Percentiles rank a stretch among this genome's conserved stretches.
Evolutionary conservation across 345 rosid species (phyloP).

Genomic region (Arabis hirsuta): DNA sequence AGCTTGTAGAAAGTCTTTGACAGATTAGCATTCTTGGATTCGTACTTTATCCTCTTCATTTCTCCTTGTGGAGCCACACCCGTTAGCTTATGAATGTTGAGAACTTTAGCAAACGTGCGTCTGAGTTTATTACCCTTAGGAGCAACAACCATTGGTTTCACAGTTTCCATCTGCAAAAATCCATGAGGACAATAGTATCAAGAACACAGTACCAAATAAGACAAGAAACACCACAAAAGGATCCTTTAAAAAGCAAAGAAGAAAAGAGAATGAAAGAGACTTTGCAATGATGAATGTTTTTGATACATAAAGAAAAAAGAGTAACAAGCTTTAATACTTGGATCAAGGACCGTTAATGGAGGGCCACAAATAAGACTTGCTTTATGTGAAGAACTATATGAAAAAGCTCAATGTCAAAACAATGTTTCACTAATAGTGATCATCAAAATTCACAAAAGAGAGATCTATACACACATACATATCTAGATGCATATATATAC

Average conservation of each 20-base stretch:
- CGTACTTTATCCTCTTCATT: conserved; percentile 49
- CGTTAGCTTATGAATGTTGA: conserved; percentile 56
- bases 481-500: conserved; percentile 1
- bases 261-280: neutral
- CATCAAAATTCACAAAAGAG: conserved; percentile 10
- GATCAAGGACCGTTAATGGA: conserved; percentile 57
- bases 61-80: conserved; percentile 65
- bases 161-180: conserved; percentile 73
- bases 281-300: conserved; percentile 33
- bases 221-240: conserved; percentile 35
- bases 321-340: conserved; percentile 55
- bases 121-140: conserved; percentile 71
- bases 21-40: conserved; percentile 38
- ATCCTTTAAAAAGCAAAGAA: conserved; percentile 13
- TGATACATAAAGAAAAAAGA: conserved; percentile 39
- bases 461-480: conserved; percentile 12
- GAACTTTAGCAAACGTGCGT: conserved; percentile 73
- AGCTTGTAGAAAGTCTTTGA: conserved; percentile 54
- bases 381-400: conserved; percentile 33
- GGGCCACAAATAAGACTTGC: conserved; percentile 40
- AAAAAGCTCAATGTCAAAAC: conserved; percentile 24
- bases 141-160: conserved; percentile 58
- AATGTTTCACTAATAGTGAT: conserved; percentile 23
- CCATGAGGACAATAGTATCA: conserved; percentile 21
- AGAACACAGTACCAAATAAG: conserved; percentile 35